Percentiles rank a stretch among this genome's conserved stretches.
Evolutionary conservation across 1,139 yeast genomes (phyloP).

Genomic region (Taphrina deformans): DNA sequence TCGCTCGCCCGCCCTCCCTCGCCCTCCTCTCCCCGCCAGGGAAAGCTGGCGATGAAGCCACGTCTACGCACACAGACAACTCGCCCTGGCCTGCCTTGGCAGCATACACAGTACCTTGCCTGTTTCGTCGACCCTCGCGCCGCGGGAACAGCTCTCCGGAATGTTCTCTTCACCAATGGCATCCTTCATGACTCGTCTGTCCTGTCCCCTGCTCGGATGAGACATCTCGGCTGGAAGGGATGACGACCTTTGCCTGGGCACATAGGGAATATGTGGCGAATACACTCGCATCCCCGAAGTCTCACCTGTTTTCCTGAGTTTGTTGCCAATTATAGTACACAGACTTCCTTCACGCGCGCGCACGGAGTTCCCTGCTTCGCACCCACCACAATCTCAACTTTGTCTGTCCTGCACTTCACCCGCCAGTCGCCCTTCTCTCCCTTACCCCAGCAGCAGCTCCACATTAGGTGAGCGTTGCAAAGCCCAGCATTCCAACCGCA

Average conservation of each 20-base stretch:
- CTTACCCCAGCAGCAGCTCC: no score
- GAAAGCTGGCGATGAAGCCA: no score
- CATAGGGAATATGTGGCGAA: background rate
- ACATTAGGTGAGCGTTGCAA: background rate
- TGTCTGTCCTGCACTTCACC: background rate
- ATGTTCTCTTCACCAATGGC: background rate
- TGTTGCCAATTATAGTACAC: conserved; percentile 6
- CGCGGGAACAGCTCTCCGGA: background rate
- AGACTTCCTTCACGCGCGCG: background rate
- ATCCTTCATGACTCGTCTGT: background rate
- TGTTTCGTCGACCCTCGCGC: background rate
- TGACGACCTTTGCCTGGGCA: conserved; percentile 4
- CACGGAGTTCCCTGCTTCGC: background rate
- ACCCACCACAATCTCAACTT: background rate
- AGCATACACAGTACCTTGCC: background rate
- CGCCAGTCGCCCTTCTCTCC: background rate
- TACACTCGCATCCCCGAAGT: background rate
- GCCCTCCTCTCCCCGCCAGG: background rate
- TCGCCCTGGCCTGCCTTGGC: background rate
- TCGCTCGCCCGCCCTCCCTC: background rate
- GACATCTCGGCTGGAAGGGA: background rate
- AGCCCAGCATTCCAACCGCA: background rate
- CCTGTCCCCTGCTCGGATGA: background rate
- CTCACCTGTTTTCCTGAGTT: background rate
- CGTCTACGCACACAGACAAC: no score